phyloP scores from a whole-genome alignment of 441 rosid species.

The Brassica hybrid region DNA sequence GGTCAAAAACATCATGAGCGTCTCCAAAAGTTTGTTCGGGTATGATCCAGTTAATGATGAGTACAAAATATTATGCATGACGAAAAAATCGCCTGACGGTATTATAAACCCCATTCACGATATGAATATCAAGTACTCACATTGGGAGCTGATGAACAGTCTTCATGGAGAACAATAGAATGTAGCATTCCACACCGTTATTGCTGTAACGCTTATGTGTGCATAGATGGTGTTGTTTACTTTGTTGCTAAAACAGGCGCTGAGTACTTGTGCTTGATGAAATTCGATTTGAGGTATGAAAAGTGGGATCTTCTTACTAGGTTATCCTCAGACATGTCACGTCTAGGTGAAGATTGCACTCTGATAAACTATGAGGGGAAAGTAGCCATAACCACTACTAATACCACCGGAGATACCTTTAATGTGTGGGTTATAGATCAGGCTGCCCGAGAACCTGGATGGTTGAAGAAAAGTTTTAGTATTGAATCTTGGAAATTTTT shows the following conservation, averaged over 20 bases:
- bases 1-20: not conserved
- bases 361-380: not conserved
- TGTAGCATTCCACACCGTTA: not conserved
- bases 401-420: not conserved
- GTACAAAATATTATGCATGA: not conserved
- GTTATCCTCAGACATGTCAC: not conserved
- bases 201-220: not conserved
- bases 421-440: slow-evolving; percentile 7
- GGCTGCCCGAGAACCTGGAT: not conserved
- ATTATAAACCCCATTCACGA: not conserved
- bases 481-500: not conserved
- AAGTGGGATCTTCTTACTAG: not conserved
- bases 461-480: not conserved
- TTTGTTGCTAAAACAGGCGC: not conserved
- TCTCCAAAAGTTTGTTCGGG: not conserved
- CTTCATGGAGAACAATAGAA: not conserved
- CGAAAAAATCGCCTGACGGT: not conserved
- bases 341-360: not conserved
- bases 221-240: slow-evolving; percentile 7
- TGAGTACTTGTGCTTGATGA: not conserved
- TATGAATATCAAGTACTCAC: not conserved
- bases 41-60: not conserved
- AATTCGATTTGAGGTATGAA: slow-evolving; percentile 2
- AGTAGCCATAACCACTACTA: slow-evolving; percentile 4
- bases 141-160: not conserved